Percentiles rank a stretch among this genome's conserved stretches.
These are phyloP conservation scores for Fusarium sororula DNA, from an alignment of 2,329 filamentous ascomycete genomes.

Conservation along the genomic window DNA sequence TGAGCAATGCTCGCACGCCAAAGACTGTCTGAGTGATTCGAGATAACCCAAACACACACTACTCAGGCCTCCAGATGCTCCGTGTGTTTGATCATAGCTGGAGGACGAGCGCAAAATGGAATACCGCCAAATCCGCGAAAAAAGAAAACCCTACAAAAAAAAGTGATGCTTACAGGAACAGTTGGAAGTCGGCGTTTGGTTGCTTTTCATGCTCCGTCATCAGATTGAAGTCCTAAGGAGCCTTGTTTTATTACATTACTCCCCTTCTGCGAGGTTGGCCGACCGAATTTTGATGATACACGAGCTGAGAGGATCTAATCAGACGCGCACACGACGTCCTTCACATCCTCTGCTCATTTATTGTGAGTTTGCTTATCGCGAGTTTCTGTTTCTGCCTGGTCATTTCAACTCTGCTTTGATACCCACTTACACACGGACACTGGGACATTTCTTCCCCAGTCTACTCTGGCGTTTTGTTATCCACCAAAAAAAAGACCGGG, in stretches of 20 bases:
- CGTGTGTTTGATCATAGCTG: constrained; percentile 35
- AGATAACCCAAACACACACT: constrained; percentile 18
- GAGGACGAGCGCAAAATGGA: constrained; percentile 35
- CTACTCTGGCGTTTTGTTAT: constrained; percentile 38
- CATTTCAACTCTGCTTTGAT: constrained; percentile 40
- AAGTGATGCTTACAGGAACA: constrained; percentile 34
- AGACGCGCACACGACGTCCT: constrained; percentile 34
- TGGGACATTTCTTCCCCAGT: constrained; percentile 26
- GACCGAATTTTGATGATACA: constrained; percentile 55
- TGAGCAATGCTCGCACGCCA: constrained; percentile 73
- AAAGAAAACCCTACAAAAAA: constrained; percentile 36
- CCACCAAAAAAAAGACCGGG: constrained; percentile 20
- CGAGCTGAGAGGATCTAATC: constrained; percentile 53
- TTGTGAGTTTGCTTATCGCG: constrained; percentile 27
- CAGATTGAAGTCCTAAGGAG: constrained; percentile 63
- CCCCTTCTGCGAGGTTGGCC: constrained; percentile 64
- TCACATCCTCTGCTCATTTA: constrained; percentile 45
- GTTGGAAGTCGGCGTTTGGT: constrained; percentile 42
- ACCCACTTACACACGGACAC: constrained; percentile 29
- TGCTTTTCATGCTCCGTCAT: constrained; percentile 56
- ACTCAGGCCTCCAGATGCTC: constrained; percentile 36
- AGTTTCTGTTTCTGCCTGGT: constrained; percentile 32
- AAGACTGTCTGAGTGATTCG: constrained; percentile 60
- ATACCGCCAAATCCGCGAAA: constrained; percentile 37
- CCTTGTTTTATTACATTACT: constrained; percentile 51